A percentile compares a stretch with the other conserved stretches of the same genome.
Conservation (phyloP, 257 asterid genomes). For the Solanum sparsipilum region DNA sequence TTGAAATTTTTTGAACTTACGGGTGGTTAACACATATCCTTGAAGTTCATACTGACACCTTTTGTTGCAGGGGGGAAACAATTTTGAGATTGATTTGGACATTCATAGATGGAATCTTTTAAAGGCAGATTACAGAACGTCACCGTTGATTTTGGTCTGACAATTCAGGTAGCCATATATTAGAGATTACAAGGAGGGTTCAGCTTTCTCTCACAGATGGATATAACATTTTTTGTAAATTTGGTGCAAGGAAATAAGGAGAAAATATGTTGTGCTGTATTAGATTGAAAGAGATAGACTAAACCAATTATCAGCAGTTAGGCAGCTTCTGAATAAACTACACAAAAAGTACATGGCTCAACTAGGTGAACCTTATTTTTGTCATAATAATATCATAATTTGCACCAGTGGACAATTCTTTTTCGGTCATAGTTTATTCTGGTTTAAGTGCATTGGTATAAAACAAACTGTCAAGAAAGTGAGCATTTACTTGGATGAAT, state of each 20-base stretch:
- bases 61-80: neutral
- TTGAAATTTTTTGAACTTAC: neutral
- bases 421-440: neutral
- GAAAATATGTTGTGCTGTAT: slow-evolving; percentile 67
- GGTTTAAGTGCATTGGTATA: neutral
- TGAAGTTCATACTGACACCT: neutral
- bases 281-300: slow-evolving; percentile 62
- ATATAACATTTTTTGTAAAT: neutral
- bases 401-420: neutral
- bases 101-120: neutral
- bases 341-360: neutral
- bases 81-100: slow-evolving; percentile 9
- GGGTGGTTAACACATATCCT: neutral
- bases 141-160: slow-evolving; percentile 1
- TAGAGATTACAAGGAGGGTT: neutral
- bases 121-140: neutral
- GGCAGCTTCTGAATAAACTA: slow-evolving; percentile 30
- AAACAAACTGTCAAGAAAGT: neutral
- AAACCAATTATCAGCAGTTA: slow-evolving; percentile 44
- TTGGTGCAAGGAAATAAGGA: slow-evolving; percentile 48
- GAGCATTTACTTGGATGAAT: neutral
- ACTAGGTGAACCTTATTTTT: neutral
- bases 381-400: neutral
- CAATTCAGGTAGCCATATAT: neutral
- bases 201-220: neutral